These are phyloP conservation scores for Calonectria multiphialidica DNA, from an alignment of 2,329 filamentous ascomycete genomes.

Conservation along the genomic window DNA sequence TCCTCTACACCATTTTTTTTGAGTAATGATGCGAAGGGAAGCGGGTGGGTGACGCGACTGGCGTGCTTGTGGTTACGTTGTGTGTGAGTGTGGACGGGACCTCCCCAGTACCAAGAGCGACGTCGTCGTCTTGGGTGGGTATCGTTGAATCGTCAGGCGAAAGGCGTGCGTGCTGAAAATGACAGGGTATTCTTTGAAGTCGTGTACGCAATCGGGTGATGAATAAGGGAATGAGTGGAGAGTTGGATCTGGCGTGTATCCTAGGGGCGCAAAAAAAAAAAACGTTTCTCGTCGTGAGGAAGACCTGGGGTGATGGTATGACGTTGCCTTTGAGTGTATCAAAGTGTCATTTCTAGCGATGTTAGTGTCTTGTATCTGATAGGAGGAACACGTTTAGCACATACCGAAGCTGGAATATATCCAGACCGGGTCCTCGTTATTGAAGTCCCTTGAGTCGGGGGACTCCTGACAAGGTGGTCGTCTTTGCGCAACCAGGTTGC, in stretches of 20 bases:
- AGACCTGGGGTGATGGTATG: not conserved
- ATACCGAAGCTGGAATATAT: not conserved
- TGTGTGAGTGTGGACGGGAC: not conserved
- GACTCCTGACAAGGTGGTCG: not conserved
- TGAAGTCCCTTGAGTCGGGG: not conserved
- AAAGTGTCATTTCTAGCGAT: not conserved
- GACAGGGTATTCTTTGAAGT: not conserved
- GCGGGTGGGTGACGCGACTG: not conserved
- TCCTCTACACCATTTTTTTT: not conserved
- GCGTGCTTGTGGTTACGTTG: not conserved
- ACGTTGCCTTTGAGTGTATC: conserved; percentile 4
- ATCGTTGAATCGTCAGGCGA: not conserved
- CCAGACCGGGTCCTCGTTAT: not conserved
- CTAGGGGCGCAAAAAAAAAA: not conserved
- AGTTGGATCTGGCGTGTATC: not conserved
- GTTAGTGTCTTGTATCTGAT: not conserved
- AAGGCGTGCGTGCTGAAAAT: not conserved
- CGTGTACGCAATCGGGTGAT: not conserved
- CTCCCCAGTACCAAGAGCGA: too few species aligned
- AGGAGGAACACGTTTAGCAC: not conserved
- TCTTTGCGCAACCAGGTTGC: not conserved
- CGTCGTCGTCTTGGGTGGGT: not conserved
- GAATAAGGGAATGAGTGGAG: not conserved
- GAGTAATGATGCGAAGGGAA: not conserved
- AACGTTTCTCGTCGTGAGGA: not conserved